Percentiles rank a stretch among this genome's conserved stretches.
These are phyloP conservation scores for Tricholoma hemisulphureum DNA, from an alignment of 768 basidiomycete species.

Conservation along the genomic window DNA sequence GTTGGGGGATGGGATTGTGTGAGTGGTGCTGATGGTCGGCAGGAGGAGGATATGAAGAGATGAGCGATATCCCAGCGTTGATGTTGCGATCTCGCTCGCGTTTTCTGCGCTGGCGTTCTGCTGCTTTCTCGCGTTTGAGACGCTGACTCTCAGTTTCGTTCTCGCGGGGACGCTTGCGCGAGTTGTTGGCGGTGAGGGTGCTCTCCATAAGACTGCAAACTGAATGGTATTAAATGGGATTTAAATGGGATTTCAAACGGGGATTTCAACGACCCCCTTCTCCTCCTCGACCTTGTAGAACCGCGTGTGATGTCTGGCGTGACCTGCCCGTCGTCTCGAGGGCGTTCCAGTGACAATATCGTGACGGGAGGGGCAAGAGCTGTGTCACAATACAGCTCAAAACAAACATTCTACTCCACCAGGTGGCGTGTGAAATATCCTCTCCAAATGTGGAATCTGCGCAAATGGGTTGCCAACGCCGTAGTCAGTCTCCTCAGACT, in stretches of 20 bases:
- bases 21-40: conserved; percentile 28
- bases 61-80: conserved; percentile 38
- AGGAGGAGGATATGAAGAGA: conserved; percentile 35
- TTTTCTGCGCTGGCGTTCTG: conserved; percentile 81
- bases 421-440: conserved; percentile 15
- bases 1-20: conserved; percentile 32
- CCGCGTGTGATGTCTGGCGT: conserved; percentile 38
- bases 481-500: conserved; percentile 18
- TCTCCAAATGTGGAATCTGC: conserved; percentile 2
- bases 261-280: not conserved
- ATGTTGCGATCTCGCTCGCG: conserved; percentile 63
- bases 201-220: conserved; percentile 14
- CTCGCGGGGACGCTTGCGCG: conserved; percentile 60
- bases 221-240: conserved; percentile 4
- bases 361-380: conserved; percentile 43
- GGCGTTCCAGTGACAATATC: conserved; percentile 45
- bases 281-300: conserved; percentile 1
- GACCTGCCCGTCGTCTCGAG: conserved; percentile 40
- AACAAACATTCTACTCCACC: conserved; percentile 1
- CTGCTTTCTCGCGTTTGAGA: conserved; percentile 82
- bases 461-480: conserved; percentile 16
- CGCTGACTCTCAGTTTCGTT: conserved; percentile 73
- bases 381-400: conserved; percentile 32
- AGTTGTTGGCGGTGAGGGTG: conserved; percentile 26
- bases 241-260: not conserved